Evolutionary conservation across 306 rosid species (phyloP).

Genomic region (Mimosa pudica): DNA sequence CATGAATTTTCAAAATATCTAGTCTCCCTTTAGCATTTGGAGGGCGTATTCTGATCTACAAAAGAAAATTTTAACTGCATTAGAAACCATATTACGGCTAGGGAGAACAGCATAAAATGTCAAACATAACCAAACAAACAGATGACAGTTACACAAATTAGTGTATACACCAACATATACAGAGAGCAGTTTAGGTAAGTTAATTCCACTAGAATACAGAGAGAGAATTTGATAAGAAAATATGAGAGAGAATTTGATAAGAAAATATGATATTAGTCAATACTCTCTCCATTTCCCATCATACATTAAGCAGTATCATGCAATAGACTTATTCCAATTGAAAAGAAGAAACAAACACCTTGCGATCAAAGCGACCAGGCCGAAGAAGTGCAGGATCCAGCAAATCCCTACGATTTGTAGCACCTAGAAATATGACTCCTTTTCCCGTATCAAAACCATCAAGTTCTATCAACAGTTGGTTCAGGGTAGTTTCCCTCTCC

Average conservation of each 20-base stretch:
- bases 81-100: slow-evolving; percentile 29
- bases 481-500: slow-evolving; percentile 98
- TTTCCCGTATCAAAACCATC: slow-evolving; percentile 99
- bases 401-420: slow-evolving; percentile 96
- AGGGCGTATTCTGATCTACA: slow-evolving; percentile 83
- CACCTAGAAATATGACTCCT: slow-evolving; percentile 96
- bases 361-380: slow-evolving; percentile 98
- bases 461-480: slow-evolving; percentile 93
- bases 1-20: slow-evolving; percentile 89
- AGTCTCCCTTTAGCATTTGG: slow-evolving; percentile 88
- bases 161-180: slow-evolving; percentile 23
- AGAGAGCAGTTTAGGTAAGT: slow-evolving; percentile 21
- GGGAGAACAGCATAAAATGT: slow-evolving; percentile 32
- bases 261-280: slow-evolving; percentile 20
- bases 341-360: slow-evolving; percentile 56
- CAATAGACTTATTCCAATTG: slow-evolving; percentile 21
- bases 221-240: background rate
- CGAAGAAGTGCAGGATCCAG: slow-evolving; percentile 99
- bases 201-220: slow-evolving; percentile 27
- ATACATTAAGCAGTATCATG: slow-evolving; percentile 22
- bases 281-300: slow-evolving; percentile 27
- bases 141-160: slow-evolving; percentile 15
- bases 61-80: slow-evolving; percentile 37
- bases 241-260: slow-evolving; percentile 24
- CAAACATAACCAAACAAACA: slow-evolving; percentile 34